Percentiles rank a stretch among this genome's conserved stretches.
Conservation (phyloP, 1,284 basidiomycete genomes). For the Cutaneotrichosporon mucoides region DNA sequence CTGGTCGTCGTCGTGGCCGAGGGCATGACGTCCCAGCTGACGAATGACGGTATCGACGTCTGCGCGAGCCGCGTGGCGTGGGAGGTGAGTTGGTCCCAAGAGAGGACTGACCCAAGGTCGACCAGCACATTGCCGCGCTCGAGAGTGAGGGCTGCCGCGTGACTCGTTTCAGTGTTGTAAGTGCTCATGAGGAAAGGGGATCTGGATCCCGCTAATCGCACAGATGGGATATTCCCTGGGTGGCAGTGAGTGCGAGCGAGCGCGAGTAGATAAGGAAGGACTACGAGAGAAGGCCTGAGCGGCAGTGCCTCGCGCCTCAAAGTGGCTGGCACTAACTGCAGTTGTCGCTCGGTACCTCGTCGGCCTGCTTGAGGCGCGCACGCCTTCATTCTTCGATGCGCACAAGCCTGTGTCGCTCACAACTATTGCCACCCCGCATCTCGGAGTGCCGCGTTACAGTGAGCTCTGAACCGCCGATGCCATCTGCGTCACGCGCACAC, state of each 20-base stretch:
- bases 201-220: not conserved
- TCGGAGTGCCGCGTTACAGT: constrained; percentile 42
- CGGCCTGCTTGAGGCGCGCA: constrained; percentile 39
- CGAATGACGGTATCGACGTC: constrained; percentile 48
- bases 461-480: constrained; percentile 1
- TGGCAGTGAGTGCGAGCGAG: constrained; percentile 33
- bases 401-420: constrained; percentile 39
- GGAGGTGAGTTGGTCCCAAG: constrained; percentile 35
- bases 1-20: constrained; percentile 43
- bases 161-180: constrained; percentile 38
- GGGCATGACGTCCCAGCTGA: constrained; percentile 40
- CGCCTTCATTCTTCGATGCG: constrained; percentile 40
- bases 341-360: constrained; percentile 47
- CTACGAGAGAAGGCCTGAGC: too few species aligned
- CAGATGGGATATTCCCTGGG: constrained; percentile 47
- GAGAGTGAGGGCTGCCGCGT: constrained; percentile 31
- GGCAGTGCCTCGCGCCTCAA: too few species aligned
- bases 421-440: constrained; percentile 44
- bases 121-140: constrained; percentile 35
- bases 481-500: not conserved
- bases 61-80: constrained; percentile 45
- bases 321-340: constrained; percentile 6
- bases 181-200: not conserved
- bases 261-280: too few species aligned
- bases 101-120: constrained; percentile 25